Conservation (phyloP, 1,284 basidiomycete species). For the Trichosporon inkin region DNA sequence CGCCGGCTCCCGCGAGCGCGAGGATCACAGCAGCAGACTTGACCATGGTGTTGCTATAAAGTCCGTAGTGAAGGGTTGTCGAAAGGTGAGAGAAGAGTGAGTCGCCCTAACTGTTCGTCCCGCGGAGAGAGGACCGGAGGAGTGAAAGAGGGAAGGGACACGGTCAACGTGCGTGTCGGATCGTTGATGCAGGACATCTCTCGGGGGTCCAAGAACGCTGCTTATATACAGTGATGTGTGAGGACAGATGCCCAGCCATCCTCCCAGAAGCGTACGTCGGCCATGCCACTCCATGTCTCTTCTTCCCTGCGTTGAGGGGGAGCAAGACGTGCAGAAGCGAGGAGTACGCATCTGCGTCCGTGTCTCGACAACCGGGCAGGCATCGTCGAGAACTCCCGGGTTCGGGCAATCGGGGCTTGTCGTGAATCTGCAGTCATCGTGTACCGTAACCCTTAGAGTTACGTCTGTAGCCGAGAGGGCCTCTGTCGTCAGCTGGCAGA, state of each 20-base stretch:
- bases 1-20: not conserved
- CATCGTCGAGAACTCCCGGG: no score
- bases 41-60: not conserved
- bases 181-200: not conserved
- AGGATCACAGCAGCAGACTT: not conserved
- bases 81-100: not conserved
- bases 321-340: not conserved
- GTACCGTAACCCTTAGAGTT: not conserved
- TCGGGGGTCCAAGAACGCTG: not conserved
- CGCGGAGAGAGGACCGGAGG: not conserved
- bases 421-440: no score
- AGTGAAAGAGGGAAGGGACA: not conserved
- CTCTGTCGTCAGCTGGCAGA: no score
- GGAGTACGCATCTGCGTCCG: not conserved
- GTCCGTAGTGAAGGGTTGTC: not conserved
- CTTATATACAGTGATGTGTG: not conserved
- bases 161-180: conserved; percentile 1
- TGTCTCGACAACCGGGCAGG: no score
- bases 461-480: not conserved
- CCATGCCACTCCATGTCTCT: no score
- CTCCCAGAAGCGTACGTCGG: not conserved
- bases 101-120: not conserved
- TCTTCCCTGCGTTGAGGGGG: not conserved
- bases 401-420: no score
- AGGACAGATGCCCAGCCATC: not conserved